Evolutionary conservation across 176 grass and related monocot genomes (phyloP).

Genomic region (Ananas comosus): DNA sequence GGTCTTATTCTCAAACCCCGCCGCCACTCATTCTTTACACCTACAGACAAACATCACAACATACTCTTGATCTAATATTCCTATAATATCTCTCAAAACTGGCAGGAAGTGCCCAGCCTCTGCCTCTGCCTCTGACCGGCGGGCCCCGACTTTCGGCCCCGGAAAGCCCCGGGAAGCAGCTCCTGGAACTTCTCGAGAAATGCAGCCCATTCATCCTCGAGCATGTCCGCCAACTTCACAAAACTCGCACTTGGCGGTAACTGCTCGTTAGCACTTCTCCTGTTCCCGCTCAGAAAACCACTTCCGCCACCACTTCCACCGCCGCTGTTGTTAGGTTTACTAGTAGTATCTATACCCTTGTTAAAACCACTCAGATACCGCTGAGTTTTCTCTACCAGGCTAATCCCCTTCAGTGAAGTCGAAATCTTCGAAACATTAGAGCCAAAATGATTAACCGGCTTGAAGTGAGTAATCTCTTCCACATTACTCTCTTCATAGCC

Average conservation of each 20-base stretch:
- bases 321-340: conserved; percentile 46
- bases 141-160: conserved; percentile 33
- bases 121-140: conserved; percentile 36
- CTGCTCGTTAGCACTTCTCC: conserved; percentile 73
- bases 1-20: conserved; percentile 26
- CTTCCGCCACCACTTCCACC: conserved; percentile 33
- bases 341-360: conserved; percentile 43
- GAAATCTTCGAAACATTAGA: conserved; percentile 48
- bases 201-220: conserved; percentile 46
- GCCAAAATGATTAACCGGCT: conserved; percentile 16
- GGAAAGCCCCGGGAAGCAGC: conserved; percentile 57
- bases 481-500: conserved; percentile 8
- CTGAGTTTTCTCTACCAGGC: conserved; percentile 38
- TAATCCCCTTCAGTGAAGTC: conserved; percentile 48
- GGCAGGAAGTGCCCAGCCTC: conserved; percentile 84
- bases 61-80: conserved; percentile 11
- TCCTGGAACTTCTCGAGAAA: conserved; percentile 78
- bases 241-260: conserved; percentile 55
- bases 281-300: conserved; percentile 38
- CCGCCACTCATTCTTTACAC: conserved; percentile 25
- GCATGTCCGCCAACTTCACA: conserved; percentile 82
- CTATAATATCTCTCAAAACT: conserved; percentile 56
- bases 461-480: conserved; percentile 21
- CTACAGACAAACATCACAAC: conserved; percentile 20
- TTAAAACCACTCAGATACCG: conserved; percentile 17